These are phyloP conservation scores for Nannochloropsis salina DNA, from an alignment of 108 stramenopile genomes.

Conservation along the genomic window DNA sequence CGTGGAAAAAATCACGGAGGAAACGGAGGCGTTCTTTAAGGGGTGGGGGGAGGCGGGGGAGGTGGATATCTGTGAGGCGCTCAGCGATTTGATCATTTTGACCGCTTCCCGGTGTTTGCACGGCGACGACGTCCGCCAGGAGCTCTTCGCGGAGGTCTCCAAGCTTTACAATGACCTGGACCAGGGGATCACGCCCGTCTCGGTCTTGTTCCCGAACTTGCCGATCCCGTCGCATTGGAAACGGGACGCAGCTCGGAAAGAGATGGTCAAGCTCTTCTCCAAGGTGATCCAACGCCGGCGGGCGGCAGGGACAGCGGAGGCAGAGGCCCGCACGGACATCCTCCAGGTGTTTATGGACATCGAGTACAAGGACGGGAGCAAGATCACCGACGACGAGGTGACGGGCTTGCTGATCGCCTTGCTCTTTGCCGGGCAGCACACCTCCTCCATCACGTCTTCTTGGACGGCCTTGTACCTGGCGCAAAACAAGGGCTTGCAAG, in stretches of 20 bases:
- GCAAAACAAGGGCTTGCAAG: conserved; percentile 69
- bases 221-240: conserved; percentile 76
- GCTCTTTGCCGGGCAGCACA: conserved; percentile 99
- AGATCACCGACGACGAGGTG: conserved; percentile 83
- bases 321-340: conserved; percentile 84
- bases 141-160: conserved; percentile 85
- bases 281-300: conserved; percentile 82
- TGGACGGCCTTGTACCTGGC: conserved; percentile 84
- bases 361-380: conserved; percentile 90
- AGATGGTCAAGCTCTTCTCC: conserved; percentile 85
- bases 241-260: conserved; percentile 62
- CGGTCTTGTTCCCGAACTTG: conserved; percentile 92
- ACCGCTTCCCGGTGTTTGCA: conserved; percentile 92
- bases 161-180: conserved; percentile 92
- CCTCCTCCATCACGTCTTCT: conserved; percentile 88
- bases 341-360: conserved; percentile 91
- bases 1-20: conserved; percentile 86
- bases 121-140: conserved; percentile 95
- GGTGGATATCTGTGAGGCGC: conserved; percentile 74
- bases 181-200: conserved; percentile 91
- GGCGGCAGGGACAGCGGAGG: conserved; percentile 60
- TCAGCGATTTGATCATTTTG: conserved; percentile 89
- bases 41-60: conserved; percentile 70
- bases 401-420: conserved; percentile 94
- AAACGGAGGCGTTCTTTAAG: conserved; percentile 68